Conservation (phyloP, 805 yeast genomes). For the Scheffersomyces ergatensis region DNA sequence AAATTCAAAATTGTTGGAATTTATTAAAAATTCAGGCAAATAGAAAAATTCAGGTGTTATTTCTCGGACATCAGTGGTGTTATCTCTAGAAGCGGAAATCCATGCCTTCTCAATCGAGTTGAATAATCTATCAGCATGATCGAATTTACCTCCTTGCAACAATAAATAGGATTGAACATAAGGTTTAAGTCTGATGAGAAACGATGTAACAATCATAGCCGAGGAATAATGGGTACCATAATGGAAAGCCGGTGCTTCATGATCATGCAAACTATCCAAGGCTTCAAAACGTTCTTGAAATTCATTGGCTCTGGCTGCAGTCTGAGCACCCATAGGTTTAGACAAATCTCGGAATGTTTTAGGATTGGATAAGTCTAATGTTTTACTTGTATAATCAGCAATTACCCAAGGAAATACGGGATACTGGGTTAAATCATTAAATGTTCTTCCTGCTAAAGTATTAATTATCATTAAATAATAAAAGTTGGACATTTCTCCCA, state of each 20-base stretch:
- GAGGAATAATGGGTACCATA: slow-evolving; percentile 93
- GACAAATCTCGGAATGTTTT: slow-evolving; percentile 68
- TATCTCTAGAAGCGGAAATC: slow-evolving; percentile 74
- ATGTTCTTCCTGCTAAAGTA: slow-evolving; percentile 84
- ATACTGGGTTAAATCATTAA: slow-evolving; percentile 85
- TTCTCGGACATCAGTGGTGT: slow-evolving; percentile 86
- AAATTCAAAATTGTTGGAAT: slow-evolving; percentile 64
- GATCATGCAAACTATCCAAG: slow-evolving; percentile 57
- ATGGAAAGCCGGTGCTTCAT: slow-evolving; percentile 71
- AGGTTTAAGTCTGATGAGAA: slow-evolving; percentile 72
- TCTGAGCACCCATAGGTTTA: slow-evolving; percentile 92
- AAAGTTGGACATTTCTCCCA: slow-evolving; percentile 79
- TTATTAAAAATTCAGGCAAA: slow-evolving; percentile 73
- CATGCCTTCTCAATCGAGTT: slow-evolving; percentile 75
- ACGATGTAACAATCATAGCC: slow-evolving; percentile 89
- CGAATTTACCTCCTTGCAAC: slow-evolving; percentile 85
- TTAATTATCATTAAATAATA: slow-evolving; percentile 77
- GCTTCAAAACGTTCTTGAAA: slow-evolving; percentile 76
- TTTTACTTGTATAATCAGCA: slow-evolving; percentile 74
- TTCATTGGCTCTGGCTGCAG: slow-evolving; percentile 52
- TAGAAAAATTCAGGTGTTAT: slow-evolving; percentile 83
- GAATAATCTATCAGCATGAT: slow-evolving; percentile 82
- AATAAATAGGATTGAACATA: slow-evolving; percentile 75
- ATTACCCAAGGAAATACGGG: slow-evolving; percentile 93
- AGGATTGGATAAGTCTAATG: slow-evolving; percentile 63